Conservation (phyloP, 2,329 filamentous ascomycete species). For the Coniochaeta ligniaria region DNA sequence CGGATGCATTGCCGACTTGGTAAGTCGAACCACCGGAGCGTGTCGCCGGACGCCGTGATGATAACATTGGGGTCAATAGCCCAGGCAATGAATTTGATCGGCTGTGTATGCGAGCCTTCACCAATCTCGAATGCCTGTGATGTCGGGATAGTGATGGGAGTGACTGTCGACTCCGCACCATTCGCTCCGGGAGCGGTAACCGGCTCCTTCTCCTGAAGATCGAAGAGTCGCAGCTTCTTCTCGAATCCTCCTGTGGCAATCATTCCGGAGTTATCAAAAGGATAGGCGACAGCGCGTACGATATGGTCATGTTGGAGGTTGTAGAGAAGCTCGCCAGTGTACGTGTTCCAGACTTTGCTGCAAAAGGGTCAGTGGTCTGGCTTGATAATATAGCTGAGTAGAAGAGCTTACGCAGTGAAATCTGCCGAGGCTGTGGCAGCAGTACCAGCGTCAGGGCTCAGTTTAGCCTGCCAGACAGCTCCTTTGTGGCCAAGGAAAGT, state of each 20-base stretch:
- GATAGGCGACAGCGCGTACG: slow-evolving; percentile 87
- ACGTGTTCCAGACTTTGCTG: slow-evolving; percentile 95
- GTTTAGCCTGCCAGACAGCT: slow-evolving; percentile 90
- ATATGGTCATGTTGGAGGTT: slow-evolving; percentile 92
- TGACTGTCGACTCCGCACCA: slow-evolving; percentile 20
- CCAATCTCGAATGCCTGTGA: slow-evolving; percentile 80
- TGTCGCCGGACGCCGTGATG: slow-evolving; percentile 87
- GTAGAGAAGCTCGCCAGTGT: slow-evolving; percentile 81
- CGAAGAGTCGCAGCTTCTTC: slow-evolving; percentile 93
- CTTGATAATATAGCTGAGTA: background rate
- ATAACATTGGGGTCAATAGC: slow-evolving; percentile 80
- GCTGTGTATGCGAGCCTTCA: slow-evolving; percentile 71
- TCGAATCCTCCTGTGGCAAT: slow-evolving; percentile 92
- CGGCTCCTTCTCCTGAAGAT: slow-evolving; percentile 58
- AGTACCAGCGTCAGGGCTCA: slow-evolving; percentile 80
- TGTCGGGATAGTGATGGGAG: slow-evolving; percentile 43
- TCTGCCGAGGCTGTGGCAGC: slow-evolving; percentile 93
- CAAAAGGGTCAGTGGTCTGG: background rate
- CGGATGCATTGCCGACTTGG: slow-evolving; percentile 68
- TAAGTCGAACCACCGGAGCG: slow-evolving; percentile 90
- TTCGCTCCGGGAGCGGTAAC: slow-evolving; percentile 22
- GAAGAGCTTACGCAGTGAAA: slow-evolving; percentile 70
- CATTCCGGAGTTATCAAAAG: slow-evolving; percentile 71
- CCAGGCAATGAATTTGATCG: slow-evolving; percentile 97
- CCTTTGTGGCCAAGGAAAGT: slow-evolving; percentile 98